Conservation (phyloP, 306 rosid genomes). For the Acacia melanoxylon region DNA sequence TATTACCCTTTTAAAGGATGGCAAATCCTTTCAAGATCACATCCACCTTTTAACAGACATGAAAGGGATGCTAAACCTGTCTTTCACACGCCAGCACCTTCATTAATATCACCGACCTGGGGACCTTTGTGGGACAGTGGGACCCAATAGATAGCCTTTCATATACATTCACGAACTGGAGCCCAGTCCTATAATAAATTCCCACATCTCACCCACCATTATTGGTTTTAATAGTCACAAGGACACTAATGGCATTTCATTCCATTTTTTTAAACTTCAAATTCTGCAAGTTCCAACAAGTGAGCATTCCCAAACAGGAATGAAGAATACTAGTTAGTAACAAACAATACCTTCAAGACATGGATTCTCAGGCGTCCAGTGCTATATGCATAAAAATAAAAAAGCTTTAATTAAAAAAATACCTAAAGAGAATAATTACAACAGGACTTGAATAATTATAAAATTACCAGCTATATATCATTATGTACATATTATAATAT, state of each 20-base stretch:
- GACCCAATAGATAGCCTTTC: conserved; percentile 18
- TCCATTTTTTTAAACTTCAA: background rate
- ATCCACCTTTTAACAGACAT: conserved; percentile 16
- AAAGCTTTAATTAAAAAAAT: background rate
- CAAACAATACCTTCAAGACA: conserved; percentile 3
- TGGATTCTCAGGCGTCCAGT: conserved; percentile 27
- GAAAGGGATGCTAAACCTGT: conserved; percentile 38
- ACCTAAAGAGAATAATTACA: background rate
- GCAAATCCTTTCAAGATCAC: conserved; percentile 20
- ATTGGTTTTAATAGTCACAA: background rate
- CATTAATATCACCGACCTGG: conserved; percentile 32
- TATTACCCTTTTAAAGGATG: background rate
- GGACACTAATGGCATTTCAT: background rate
- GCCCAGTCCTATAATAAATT: background rate
- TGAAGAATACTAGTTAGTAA: background rate
- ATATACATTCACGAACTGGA: background rate
- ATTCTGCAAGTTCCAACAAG: background rate
- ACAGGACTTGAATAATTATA: conserved; percentile 20
- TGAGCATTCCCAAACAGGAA: conserved; percentile 20
- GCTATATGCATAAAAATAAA: conserved; percentile 2
- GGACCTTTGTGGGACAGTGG: conserved; percentile 15
- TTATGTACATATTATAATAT: conserved; percentile 58
- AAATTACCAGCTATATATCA: conserved; percentile 42
- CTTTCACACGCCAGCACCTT: conserved; percentile 33
- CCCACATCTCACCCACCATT: conserved; percentile 3